Percentiles rank a stretch among this genome's conserved stretches.
phyloP scores from a whole-genome alignment of 2,329 filamentous ascomycete species.

The Pyrenophora seminiperda region DNA sequence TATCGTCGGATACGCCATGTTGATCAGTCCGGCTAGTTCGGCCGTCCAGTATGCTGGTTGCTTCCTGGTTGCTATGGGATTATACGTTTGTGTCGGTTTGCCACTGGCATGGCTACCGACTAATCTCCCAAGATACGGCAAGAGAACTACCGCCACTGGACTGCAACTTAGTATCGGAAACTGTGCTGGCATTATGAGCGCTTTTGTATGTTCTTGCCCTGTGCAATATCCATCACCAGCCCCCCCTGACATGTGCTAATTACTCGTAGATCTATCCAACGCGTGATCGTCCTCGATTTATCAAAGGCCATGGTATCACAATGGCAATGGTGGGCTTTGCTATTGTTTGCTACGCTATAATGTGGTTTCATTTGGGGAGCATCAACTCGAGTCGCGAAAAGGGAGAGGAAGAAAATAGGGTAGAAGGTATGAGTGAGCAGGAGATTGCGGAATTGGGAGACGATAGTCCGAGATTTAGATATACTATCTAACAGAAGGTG shows the following conservation, averaged over 20 bases:
- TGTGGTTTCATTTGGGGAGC: slow-evolving; percentile 47
- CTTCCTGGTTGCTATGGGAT: slow-evolving; percentile 73
- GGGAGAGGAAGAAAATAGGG: slow-evolving; percentile 50
- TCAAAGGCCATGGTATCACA: slow-evolving; percentile 59
- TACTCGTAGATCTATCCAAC: slow-evolving; percentile 52
- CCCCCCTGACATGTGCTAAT: slow-evolving; percentile 9
- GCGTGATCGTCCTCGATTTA: slow-evolving; percentile 53
- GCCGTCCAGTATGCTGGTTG: slow-evolving; percentile 77
- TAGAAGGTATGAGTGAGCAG: slow-evolving; percentile 50
- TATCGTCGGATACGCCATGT: slow-evolving; percentile 70
- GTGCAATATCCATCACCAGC: not conserved
- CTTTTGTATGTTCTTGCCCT: slow-evolving; percentile 60
- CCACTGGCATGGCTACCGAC: slow-evolving; percentile 65
- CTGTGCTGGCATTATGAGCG: slow-evolving; percentile 72
- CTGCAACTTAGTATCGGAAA: slow-evolving; percentile 75
- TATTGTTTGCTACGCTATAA: slow-evolving; percentile 42
- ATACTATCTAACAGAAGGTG: slow-evolving; percentile 32
- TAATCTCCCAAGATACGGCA: slow-evolving; percentile 76
- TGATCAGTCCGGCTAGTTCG: slow-evolving; percentile 64
- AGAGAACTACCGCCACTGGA: slow-evolving; percentile 73
- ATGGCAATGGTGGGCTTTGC: slow-evolving; percentile 57
- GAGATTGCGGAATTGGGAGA: slow-evolving; percentile 54
- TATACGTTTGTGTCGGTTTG: slow-evolving; percentile 66
- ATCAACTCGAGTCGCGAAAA: slow-evolving; percentile 47
- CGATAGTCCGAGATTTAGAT: slow-evolving; percentile 52